A percentile compares a stretch with the other conserved stretches of the same genome.
These are phyloP conservation scores for Trametes cubensis DNA, from an alignment of 768 basidiomycete genomes.

Conservation along the genomic window DNA sequence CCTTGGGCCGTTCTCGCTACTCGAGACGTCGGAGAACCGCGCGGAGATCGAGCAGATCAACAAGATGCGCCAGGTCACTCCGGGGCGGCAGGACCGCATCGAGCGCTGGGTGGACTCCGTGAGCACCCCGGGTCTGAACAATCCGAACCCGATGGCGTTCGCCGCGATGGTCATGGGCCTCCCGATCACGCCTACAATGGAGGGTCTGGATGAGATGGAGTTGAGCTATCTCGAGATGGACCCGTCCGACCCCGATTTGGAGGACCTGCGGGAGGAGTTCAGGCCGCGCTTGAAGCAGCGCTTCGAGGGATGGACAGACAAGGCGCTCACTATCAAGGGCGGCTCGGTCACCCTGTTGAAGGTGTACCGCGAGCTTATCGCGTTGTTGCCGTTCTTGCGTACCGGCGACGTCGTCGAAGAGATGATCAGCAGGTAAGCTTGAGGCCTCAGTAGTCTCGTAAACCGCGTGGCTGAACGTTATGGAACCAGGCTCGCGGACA, in stretches of 20 bases:
- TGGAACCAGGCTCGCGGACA: slow-evolving; percentile 49
- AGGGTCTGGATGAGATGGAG: slow-evolving; percentile 47
- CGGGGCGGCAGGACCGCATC: slow-evolving; percentile 49
- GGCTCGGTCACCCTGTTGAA: slow-evolving; percentile 41
- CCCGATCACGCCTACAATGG: slow-evolving; percentile 43
- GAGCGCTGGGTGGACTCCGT: slow-evolving; percentile 56
- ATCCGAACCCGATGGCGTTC: slow-evolving; percentile 57
- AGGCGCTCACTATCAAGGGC: slow-evolving; percentile 43
- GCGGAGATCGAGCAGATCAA: slow-evolving; percentile 50
- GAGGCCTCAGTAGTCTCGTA: background rate
- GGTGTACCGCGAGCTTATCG: slow-evolving; percentile 48
- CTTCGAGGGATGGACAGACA: slow-evolving; percentile 59
- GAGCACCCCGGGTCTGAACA: slow-evolving; percentile 40
- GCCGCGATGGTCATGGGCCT: slow-evolving; percentile 68
- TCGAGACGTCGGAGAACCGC: slow-evolving; percentile 45
- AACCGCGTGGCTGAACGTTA: background rate
- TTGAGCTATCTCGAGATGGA: slow-evolving; percentile 55
- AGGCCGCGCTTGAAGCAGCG: slow-evolving; percentile 58
- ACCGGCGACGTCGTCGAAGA: slow-evolving; percentile 55
- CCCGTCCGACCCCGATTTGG: slow-evolving; percentile 55
- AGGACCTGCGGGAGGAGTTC: slow-evolving; percentile 63
- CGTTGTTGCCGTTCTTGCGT: slow-evolving; percentile 60
- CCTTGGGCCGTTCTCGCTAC: slow-evolving; percentile 47
- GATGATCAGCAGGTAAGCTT: slow-evolving; percentile 54
- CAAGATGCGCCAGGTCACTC: slow-evolving; percentile 41